Base-by-base conservation (phyloP, 2,329 filamentous ascomycete species). In the Penicillium digitatum region DNA sequence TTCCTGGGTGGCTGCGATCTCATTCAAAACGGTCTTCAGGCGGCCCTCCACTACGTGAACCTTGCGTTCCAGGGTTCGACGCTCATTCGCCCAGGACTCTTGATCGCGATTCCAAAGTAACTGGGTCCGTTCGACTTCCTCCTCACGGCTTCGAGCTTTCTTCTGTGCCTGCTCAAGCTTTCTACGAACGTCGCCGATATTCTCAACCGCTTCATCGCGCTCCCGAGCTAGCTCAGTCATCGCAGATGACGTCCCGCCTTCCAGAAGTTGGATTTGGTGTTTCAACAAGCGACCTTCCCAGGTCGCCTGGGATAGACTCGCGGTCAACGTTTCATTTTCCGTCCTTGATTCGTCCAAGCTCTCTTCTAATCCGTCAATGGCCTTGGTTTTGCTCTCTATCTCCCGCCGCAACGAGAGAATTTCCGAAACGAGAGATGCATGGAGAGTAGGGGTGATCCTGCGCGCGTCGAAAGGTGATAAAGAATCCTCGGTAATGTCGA, bases 341-440 rank as follows among this genome's bases (percentile, higher is more conserved):
- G 83, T 82, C 52, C 85, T 86, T 1, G 85, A 81, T 1, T 82
- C 76, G 58, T 95, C 86, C 32, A 99, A 76, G 26, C 81, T 85
- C 1, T 81, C 78, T 74, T 99, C 94, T 16, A 99, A 79, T 50
- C 83, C 85, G 69, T 96, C 92, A 52, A 99, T 96, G 50, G 90
- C 82, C 65, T 85, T 89, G 42, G 87, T 83, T 74, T 96, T 96
- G 39, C 89, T 90, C 69, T 99, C 94, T 59, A 97, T 84, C 61
- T 99, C 94, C 55, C 94, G 82, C 22, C 92, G 85, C 47, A 99
- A 76, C 2, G 86, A 85, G 37, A 99, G 78, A 59, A 99, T 99
- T 72, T 99, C 94, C 0, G 93, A 93, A 0, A 99, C 93, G 7
- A 99, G 78, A 47, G 90, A 96, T 9, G 94, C 94, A 72, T 97